These are phyloP conservation scores for Punctularia strigosozonata DNA, from an alignment of 768 basidiomycete genomes.

Conservation along the genomic window DNA sequence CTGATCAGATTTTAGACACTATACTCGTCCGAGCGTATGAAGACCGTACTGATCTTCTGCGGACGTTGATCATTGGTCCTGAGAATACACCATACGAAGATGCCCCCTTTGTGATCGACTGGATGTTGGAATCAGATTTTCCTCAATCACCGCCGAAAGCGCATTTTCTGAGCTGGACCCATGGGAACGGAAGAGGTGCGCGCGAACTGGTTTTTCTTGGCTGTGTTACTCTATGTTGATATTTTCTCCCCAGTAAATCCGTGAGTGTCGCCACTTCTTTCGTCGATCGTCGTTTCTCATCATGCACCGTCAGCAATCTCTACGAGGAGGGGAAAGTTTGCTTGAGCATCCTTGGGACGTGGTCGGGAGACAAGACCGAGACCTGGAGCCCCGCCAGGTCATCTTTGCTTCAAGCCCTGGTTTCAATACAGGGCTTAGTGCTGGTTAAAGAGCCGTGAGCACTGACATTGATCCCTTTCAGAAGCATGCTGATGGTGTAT, in stretches of 20 bases:
- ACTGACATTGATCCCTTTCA: constrained; percentile 3
- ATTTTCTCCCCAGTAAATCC: constrained; percentile 46
- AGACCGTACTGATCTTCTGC: constrained; percentile 76
- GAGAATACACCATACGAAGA: constrained; percentile 93
- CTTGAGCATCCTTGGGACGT: constrained; percentile 82
- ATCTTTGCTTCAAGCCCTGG: constrained; percentile 82
- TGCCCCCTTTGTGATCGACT: constrained; percentile 92
- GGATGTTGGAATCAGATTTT: constrained; percentile 79
- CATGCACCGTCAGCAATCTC: constrained; percentile 44
- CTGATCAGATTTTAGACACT: constrained; percentile 38
- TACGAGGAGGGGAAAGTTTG: constrained; percentile 97
- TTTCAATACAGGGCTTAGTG: constrained; percentile 90
- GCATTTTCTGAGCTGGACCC: constrained; percentile 90
- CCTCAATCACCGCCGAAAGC: constrained; percentile 76
- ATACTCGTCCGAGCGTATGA: constrained; percentile 88
- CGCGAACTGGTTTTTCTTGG: neutral
- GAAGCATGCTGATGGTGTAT: neutral
- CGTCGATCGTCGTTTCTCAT: neutral
- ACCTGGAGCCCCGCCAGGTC: constrained; percentile 79
- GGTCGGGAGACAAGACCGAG: constrained; percentile 83
- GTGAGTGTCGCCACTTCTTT: constrained; percentile 29
- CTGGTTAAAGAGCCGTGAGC: constrained; percentile 87
- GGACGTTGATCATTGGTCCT: constrained; percentile 85
- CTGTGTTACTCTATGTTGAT: constrained; percentile 1
- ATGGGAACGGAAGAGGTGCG: constrained; percentile 79